phyloP scores from a whole-genome alignment of 345 rosid genomes.

The Eucalyptus albens region DNA sequence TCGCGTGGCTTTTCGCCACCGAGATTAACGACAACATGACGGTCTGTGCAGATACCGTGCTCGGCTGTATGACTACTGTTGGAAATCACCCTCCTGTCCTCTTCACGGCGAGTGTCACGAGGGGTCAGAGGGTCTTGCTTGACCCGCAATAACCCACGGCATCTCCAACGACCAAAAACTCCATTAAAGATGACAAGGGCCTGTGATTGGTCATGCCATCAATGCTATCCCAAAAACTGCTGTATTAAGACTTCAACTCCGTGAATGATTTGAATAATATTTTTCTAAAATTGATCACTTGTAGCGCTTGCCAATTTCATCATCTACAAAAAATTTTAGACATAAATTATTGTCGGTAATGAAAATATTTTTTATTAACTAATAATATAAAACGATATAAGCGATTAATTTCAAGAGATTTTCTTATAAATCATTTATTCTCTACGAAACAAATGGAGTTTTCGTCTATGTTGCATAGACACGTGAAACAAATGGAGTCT shows the following conservation, averaged over 20 bases:
- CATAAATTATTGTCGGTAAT: too few relatives aligned
- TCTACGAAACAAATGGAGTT: too few relatives aligned
- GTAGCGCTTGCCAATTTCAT: too few relatives aligned
- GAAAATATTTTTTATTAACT: too few relatives aligned
- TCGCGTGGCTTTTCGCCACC: neutral
- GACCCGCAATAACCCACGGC: neutral
- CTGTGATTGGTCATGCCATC: neutral
- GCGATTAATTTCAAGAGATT: too few relatives aligned
- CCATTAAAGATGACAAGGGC: neutral
- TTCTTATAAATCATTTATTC: too few relatives aligned
- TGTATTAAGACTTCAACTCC: neutral
- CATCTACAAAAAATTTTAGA: accelerated
- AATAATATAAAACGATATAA: too few relatives aligned
- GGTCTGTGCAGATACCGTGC: neutral
- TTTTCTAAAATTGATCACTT: accelerated
- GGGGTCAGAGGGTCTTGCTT: neutral
- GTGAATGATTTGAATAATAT: too few relatives aligned
- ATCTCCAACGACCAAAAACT: neutral
- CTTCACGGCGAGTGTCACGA: neutral
- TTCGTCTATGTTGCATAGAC: too few relatives aligned
- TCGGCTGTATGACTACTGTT: neutral
- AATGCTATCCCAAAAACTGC: neutral
- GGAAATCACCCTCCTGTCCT: neutral
- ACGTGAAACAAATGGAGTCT: too few relatives aligned
- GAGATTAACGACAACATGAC: neutral